Evolutionary conservation across 257 asterid species (phyloP).

Genomic region (Craterostigma plantagineum): DNA sequence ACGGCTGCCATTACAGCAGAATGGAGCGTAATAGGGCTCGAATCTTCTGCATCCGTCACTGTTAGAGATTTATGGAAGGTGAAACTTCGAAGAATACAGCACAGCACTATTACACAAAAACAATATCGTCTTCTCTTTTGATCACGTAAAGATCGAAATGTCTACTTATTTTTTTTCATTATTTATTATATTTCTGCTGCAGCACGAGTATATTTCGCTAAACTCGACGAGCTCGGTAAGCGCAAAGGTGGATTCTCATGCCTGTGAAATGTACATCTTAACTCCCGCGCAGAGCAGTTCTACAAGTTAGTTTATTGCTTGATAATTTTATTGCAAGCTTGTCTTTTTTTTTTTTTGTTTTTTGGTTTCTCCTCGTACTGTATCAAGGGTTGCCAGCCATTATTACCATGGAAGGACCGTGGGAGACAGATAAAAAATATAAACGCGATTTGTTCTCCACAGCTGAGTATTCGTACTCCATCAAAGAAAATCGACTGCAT

Average conservation of each 20-base stretch:
- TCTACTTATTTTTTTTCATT: no score
- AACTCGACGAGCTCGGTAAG: constrained; percentile 23
- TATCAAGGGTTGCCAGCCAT: no score
- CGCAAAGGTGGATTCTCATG: constrained; percentile 35
- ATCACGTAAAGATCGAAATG: no score
- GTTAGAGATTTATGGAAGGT: constrained; percentile 2
- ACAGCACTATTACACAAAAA: neutral
- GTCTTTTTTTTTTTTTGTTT: no score
- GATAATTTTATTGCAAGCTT: no score
- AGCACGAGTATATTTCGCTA: constrained; percentile 38
- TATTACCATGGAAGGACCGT: no score
- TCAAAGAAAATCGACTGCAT: no score
- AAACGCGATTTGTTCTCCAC: no score
- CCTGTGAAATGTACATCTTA: constrained; percentile 40
- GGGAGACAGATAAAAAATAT: no score
- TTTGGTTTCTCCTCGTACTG: no score
- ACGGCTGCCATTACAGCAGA: neutral
- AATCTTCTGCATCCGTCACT: neutral
- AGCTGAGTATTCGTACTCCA: no score
- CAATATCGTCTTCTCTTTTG: neutral
- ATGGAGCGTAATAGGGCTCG: neutral
- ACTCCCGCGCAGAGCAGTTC: constrained; percentile 12
- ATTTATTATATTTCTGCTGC: constrained; percentile 11
- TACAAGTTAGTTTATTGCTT: no score
- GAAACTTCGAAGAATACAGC: neutral